phyloP scores from a whole-genome alignment of 2,329 filamentous ascomycete species.

The Xylaria sp. region DNA sequence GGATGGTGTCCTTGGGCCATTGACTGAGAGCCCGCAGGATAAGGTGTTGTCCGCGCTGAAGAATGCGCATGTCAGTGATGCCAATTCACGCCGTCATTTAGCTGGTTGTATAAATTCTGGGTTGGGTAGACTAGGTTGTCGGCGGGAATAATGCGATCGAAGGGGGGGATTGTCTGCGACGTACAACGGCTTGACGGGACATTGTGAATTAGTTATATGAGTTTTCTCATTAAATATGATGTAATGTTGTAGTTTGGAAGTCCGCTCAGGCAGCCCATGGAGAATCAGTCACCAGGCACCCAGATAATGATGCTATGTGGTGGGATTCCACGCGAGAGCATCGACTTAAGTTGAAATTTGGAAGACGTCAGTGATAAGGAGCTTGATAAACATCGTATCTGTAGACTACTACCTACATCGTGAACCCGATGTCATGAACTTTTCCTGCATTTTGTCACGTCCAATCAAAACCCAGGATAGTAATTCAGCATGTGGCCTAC shows the following conservation, averaged over 20 bases:
- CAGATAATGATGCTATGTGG: neutral
- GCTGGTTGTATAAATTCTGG: conserved; percentile 29
- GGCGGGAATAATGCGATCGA: neutral
- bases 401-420: neutral
- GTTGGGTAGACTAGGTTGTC: neutral
- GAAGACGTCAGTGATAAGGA: conserved; percentile 29
- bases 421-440: conserved; percentile 7
- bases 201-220: conserved; percentile 28
- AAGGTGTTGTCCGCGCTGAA: conserved; percentile 57
- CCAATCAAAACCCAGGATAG: conserved; percentile 10
- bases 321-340: neutral
- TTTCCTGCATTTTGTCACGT: neutral
- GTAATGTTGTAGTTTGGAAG: neutral
- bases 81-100: neutral
- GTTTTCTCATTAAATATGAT: neutral
- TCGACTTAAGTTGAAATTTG: conserved; percentile 1
- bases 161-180: conserved; percentile 16
- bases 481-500: too few species aligned
- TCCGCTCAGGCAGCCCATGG: conserved; percentile 1
- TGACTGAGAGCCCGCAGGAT: conserved; percentile 62
- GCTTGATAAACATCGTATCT: neutral
- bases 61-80: conserved; percentile 5
- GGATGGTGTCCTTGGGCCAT: conserved; percentile 73
- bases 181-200: conserved; percentile 44
- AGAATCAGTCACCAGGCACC: neutral